Conservation (phyloP, 257 asterid genomes). For the Scutellaria baicalensis region DNA sequence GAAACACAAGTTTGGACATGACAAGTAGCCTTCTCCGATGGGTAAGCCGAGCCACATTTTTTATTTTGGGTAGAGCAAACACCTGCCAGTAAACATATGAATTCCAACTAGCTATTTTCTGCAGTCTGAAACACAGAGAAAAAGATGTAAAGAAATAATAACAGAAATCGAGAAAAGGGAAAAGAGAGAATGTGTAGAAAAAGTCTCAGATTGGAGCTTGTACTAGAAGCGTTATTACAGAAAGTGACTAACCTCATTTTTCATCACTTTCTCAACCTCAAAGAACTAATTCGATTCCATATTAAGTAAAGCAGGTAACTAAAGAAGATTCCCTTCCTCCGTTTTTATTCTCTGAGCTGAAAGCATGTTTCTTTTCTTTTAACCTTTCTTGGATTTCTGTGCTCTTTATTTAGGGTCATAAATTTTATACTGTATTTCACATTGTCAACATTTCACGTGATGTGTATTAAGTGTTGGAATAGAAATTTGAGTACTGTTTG, state of each 20-base stretch:
- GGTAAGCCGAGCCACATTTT: not conserved
- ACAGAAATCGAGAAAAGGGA: not conserved
- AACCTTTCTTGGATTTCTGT: not conserved
- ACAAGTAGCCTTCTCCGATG: slow-evolving; percentile 1
- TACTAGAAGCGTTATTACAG: slow-evolving; percentile 44
- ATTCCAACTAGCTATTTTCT: too few relatives aligned
- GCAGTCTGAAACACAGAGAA: not conserved
- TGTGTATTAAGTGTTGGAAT: too few relatives aligned
- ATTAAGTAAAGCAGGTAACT: slow-evolving; percentile 55
- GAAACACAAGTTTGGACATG: slow-evolving; percentile 15
- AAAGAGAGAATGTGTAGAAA: slow-evolving; percentile 44
- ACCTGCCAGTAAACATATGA: too few relatives aligned
- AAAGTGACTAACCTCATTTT: slow-evolving; percentile 41
- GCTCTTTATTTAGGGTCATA: too few relatives aligned
- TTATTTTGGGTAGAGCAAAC: too few relatives aligned
- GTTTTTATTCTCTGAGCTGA: too few relatives aligned
- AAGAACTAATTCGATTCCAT: slow-evolving; percentile 39
- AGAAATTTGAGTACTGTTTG: too few relatives aligned
- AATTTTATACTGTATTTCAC: too few relatives aligned
- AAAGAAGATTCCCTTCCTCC: slow-evolving; percentile 42
- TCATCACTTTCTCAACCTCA: slow-evolving; percentile 14
- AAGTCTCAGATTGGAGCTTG: slow-evolving; percentile 63
- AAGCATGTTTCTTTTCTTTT: not conserved
- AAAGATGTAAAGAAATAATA: not conserved
- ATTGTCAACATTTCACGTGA: too few relatives aligned